Evolutionary conservation across 805 yeast genomes (phyloP).

Genomic region (Blastobotrys muscicola): DNA sequence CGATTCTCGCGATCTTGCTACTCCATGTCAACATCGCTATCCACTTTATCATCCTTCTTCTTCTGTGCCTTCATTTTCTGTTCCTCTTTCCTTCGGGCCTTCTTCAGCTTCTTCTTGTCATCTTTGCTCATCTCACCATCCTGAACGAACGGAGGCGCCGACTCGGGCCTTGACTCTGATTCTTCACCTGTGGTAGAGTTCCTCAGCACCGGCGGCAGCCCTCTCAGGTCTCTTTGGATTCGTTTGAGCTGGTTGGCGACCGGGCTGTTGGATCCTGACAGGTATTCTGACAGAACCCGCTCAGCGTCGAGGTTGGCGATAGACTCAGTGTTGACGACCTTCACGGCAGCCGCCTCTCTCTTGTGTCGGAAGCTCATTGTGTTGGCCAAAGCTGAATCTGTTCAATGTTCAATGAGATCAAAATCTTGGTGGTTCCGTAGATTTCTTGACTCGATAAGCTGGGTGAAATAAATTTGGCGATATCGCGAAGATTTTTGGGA

Average conservation of each 20-base stretch:
- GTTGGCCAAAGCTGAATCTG: too few relatives aligned
- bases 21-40: background rate
- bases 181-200: constrained; percentile 2
- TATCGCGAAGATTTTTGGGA: background rate
- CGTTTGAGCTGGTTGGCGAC: constrained; percentile 56
- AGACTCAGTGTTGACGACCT: constrained; percentile 10
- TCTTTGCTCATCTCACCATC: constrained; percentile 10
- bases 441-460: background rate
- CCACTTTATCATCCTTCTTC: background rate
- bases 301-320: constrained; percentile 38
- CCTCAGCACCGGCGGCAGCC: constrained; percentile 52
- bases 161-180: constrained; percentile 1
- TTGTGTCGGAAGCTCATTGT: background rate
- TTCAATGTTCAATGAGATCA: too few relatives aligned
- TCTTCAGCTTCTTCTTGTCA: constrained; percentile 17
- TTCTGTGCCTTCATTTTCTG: constrained; percentile 7
- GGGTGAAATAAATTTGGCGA: constrained; percentile 1
- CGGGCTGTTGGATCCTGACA: constrained; percentile 27
- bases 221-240: constrained; percentile 68
- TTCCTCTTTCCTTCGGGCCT: constrained; percentile 19
- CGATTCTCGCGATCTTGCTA: too few relatives aligned
- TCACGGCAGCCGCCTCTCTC: constrained; percentile 13
- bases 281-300: constrained; percentile 34
- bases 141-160: too few relatives aligned
- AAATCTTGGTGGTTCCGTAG: too few relatives aligned